A percentile compares a stretch with the other conserved stretches of the same genome.
Evolutionary conservation across 177 flowering plant genomes (phyloP).

Genomic region (Telopea speciosissima): DNA sequence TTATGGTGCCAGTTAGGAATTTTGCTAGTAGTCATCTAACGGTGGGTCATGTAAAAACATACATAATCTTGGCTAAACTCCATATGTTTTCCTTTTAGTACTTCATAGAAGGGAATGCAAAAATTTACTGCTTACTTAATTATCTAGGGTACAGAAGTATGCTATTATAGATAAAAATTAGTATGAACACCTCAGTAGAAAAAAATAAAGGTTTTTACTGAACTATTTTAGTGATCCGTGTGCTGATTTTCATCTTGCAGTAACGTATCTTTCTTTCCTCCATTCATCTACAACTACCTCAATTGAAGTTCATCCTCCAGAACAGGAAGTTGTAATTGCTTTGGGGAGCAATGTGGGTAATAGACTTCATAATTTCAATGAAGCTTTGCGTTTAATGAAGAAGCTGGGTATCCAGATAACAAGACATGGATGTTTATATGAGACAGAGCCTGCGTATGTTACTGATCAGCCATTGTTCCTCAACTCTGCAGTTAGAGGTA

Average conservation of each 20-base stretch:
- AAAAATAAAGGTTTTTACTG: not conserved
- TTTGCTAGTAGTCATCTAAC: not conserved
- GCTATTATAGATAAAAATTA: not conserved
- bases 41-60: not conserved
- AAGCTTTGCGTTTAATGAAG: conserved; percentile 68
- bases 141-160: not conserved
- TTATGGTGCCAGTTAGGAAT: not conserved
- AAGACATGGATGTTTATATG: conserved; percentile 82
- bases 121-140: not conserved
- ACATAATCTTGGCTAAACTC: not conserved
- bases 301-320: conserved; percentile 56
- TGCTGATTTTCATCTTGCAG: conserved; percentile 20
- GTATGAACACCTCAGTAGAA: not conserved
- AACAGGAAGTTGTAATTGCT: conserved; percentile 84
- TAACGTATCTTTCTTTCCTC: conserved; percentile 20
- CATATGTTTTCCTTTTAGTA: not conserved
- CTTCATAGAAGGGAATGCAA: not conserved
- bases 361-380: conserved; percentile 57
- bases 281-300: conserved; percentile 31
- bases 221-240: not conserved
- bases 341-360: conserved; percentile 94
- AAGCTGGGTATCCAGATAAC: conserved; percentile 54
- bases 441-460: conserved; percentile 89
- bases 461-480: conserved; percentile 89
- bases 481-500: conserved; percentile 84